Evolutionary conservation across 352 stramenopile species (phyloP), one percentile per base, ranked within the genome.

Genomic region (Phytophthora sojae): DNA sequence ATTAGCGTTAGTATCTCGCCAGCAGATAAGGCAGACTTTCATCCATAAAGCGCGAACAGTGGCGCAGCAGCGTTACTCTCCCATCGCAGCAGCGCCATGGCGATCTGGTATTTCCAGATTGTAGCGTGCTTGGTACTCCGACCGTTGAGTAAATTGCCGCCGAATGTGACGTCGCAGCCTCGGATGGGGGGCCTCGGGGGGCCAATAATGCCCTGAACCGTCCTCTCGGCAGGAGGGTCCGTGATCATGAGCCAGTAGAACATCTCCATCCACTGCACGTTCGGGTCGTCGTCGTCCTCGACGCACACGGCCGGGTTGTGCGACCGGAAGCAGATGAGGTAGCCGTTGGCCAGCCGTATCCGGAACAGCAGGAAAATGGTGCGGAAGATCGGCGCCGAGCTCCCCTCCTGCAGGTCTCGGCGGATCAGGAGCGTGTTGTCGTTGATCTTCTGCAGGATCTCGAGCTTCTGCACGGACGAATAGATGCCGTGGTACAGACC

Each of bases 81-180:
- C 86, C 86, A 94, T 19, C 86, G 75, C 61, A 94, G 65, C 30
- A 92, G 68, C 35, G 86, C 80, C 81, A 94, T 92, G 14, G 85
- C 85, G 67, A 94, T 92, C 73, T 94, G 83, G 71, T 94, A 94
- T 67, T 92, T 94, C 86, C 86, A 94, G 15, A 81, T 80, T 6
- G 76, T 85, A 11, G 86, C 86, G 54, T 93, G 83, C 61, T 90
- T 76, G 14, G 79, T 69, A 54, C 85, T 92, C 50, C 75, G 73
- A 44, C 83, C 71, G 62, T 89, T 87, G 26, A 94, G 77, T 35
- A 94, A 39, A 25, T 91, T 92, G 42, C 86, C 86, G 23, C 86
- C 86, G 68, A 89, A 94, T 23, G 78, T 89, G 59, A 92, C 82
- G 61, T 92, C 82, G 56, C 84, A 90, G 6, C 74, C 71, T 50